Evolutionary conservation across 1,139 yeast species (phyloP).

Genomic region (Suhomyces yuchorum): DNA sequence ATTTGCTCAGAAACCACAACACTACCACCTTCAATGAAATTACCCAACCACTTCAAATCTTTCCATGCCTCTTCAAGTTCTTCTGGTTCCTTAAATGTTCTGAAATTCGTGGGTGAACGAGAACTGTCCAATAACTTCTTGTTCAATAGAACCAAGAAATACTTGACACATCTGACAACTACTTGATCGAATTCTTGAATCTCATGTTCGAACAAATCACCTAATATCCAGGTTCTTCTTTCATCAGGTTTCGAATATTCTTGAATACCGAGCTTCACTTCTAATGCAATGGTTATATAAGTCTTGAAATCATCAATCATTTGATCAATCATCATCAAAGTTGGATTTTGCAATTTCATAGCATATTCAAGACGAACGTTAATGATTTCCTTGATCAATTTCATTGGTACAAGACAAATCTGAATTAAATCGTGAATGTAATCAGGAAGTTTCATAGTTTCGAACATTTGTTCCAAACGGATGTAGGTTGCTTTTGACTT

Average conservation of each 20-base stretch:
- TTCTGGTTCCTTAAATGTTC: conserved; percentile 91
- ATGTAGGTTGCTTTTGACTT: conserved; percentile 77
- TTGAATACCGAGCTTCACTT: conserved; percentile 66
- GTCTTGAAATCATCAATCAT: conserved; percentile 84
- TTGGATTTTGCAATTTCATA: conserved; percentile 75
- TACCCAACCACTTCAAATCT: conserved; percentile 72
- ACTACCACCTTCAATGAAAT: conserved; percentile 77
- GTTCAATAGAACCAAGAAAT: conserved; percentile 69
- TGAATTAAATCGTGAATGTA: conserved; percentile 68
- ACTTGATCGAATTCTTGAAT: conserved; percentile 63
- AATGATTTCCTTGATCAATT: conserved; percentile 78
- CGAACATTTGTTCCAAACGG: conserved; percentile 62
- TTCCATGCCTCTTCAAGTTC: conserved; percentile 79
- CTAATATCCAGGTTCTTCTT: conserved; percentile 70
- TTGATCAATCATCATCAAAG: conserved; percentile 96
- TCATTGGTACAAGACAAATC: conserved; percentile 75
- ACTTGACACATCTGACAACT: conserved; percentile 72
- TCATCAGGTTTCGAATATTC: conserved; percentile 67
- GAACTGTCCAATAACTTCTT: conserved; percentile 80
- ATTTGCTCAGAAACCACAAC: conserved; percentile 79
- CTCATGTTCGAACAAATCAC: conserved; percentile 63
- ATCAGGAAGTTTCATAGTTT: conserved; percentile 73
- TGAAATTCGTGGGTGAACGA: conserved; percentile 60
- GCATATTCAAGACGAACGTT: conserved; percentile 78
- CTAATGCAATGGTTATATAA: conserved; percentile 75